Conservation (phyloP, 1,139 yeast genomes). For the Geotrichum klebahnii region DNA sequence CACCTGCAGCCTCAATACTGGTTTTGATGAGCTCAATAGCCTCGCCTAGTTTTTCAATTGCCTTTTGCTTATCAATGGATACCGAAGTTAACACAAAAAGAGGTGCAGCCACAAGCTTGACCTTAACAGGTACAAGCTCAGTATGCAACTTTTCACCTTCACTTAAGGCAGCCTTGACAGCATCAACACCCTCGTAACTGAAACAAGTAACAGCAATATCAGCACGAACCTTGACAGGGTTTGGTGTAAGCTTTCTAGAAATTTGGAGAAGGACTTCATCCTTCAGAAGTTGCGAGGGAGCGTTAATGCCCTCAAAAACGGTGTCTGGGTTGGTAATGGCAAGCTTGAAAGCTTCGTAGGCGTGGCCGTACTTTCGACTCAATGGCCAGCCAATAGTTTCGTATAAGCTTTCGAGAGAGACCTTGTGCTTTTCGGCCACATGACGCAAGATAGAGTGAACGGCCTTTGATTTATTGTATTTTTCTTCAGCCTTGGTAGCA, state of each 20-base stretch:
- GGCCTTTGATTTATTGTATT: conserved; percentile 93
- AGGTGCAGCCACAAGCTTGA: conserved; percentile 96
- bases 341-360: conserved; percentile 93
- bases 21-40: conserved; percentile 75
- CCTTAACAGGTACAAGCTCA: conserved; percentile 79
- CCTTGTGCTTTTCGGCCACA: conserved; percentile 89
- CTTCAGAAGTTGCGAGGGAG: conserved; percentile 69
- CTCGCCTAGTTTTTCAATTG: conserved; percentile 68
- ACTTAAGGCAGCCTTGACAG: conserved; percentile 81
- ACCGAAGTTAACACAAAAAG: conserved; percentile 89
- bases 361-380: conserved; percentile 92
- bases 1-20: conserved; percentile 70
- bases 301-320: conserved; percentile 73
- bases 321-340: conserved; percentile 84
- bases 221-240: conserved; percentile 95
- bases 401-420: conserved; percentile 80
- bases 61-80: conserved; percentile 86
- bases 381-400: conserved; percentile 95
- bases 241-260: conserved; percentile 92
- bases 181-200: conserved; percentile 96
- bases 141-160: conserved; percentile 84
- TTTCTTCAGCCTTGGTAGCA: conserved; percentile 94
- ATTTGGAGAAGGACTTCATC: conserved; percentile 82
- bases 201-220: conserved; percentile 97
- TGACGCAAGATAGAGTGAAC: conserved; percentile 96